Percentiles rank a stretch among this genome's conserved stretches.
Evolutionary conservation across 768 basidiomycete species (phyloP).

Genomic region (Punctularia strigosozonata): DNA sequence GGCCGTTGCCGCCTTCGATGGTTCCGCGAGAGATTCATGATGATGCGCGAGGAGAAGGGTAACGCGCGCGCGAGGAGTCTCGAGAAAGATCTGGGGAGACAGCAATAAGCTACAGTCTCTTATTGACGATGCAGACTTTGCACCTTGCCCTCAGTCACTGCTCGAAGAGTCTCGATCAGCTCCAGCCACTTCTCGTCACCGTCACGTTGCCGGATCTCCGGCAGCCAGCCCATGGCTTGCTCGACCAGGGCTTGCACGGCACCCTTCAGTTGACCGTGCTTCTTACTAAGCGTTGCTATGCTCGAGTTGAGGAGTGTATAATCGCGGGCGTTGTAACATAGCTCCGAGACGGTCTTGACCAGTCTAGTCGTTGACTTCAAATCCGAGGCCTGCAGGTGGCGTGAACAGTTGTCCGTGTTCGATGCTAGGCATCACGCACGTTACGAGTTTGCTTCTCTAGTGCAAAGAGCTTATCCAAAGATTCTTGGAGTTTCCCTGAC

Average conservation of each 20-base stretch:
- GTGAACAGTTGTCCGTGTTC: conserved; percentile 1
- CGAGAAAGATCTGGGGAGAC: conserved; percentile 72
- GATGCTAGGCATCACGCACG: conserved; percentile 30
- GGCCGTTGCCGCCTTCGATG: conserved; percentile 28
- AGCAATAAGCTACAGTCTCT: neutral
- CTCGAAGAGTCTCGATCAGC: conserved; percentile 78
- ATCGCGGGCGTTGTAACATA: conserved; percentile 63
- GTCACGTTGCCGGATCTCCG: conserved; percentile 55
- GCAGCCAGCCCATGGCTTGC: conserved; percentile 69
- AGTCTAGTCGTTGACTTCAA: conserved; percentile 83
- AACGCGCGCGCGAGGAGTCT: conserved; percentile 91
- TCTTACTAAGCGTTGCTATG: conserved; percentile 70
- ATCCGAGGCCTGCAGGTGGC: conserved; percentile 67
- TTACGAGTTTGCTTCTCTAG: conserved; percentile 97
- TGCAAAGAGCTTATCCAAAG: conserved; percentile 76
- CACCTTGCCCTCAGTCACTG: conserved; percentile 95
- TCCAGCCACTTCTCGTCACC: conserved; percentile 76
- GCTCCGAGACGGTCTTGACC: conserved; percentile 57
- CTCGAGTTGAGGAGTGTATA: conserved; percentile 60
- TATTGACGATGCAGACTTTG: neutral
- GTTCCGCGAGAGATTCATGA: conserved; percentile 68
- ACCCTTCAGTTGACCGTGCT: conserved; percentile 92
- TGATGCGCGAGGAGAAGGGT: conserved; percentile 79
- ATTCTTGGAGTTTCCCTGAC: conserved; percentile 76
- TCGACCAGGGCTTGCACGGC: conserved; percentile 90